These are phyloP conservation scores for Flaveria floridana DNA, from an alignment of 140 eudicot genomes.

Conservation along the genomic window DNA sequence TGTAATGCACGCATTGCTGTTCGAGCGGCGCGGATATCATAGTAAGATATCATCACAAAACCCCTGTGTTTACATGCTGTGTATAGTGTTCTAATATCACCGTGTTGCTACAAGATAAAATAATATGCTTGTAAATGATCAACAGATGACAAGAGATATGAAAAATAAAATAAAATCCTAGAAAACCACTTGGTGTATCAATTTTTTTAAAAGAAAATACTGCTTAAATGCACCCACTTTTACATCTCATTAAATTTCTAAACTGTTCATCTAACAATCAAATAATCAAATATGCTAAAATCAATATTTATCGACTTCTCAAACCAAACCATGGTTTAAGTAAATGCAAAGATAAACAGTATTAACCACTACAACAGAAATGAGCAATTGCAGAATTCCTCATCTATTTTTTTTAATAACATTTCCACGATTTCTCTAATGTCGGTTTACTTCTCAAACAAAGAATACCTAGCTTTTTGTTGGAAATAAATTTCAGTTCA, in stretches of 20 bases:
- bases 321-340: not conserved
- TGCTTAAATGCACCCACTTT: not conserved
- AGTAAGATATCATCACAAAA: constrained; percentile 93
- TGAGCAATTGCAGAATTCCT: not conserved
- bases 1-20: constrained; percentile 84
- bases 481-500: constrained; percentile 11
- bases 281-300: not conserved
- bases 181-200: not conserved
- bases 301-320: not conserved
- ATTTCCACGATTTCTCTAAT: not conserved
- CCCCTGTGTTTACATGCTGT: constrained; percentile 93
- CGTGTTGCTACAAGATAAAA: constrained; percentile 62
- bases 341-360: not conserved
- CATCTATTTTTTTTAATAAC: not conserved
- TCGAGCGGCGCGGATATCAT: constrained; percentile 88
- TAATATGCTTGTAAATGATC: constrained; percentile 14
- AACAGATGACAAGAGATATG: not conserved
- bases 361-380: not conserved
- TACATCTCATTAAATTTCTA: not conserved
- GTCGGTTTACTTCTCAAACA: not conserved
- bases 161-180: not conserved
- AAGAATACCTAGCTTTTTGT: not conserved
- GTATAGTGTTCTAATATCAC: constrained; percentile 77
- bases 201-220: not conserved
- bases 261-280: not conserved